Conservation (phyloP, 129 eudicot genomes). For the Helichrysum umbraculigerum region DNA sequence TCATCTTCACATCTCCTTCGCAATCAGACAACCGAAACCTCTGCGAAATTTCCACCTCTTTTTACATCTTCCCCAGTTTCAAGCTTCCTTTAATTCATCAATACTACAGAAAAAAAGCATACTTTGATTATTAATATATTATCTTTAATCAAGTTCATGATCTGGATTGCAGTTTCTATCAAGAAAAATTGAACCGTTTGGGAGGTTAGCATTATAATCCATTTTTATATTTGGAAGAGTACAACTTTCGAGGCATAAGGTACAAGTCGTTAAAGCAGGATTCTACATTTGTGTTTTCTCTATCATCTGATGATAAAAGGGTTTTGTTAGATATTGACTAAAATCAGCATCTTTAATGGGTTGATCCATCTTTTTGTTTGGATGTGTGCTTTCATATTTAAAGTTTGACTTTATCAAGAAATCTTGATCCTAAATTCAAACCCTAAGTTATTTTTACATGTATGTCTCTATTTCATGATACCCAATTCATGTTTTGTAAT, state of each 20-base stretch:
- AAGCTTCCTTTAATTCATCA: slow-evolving; percentile 11
- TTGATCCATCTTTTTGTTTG: background rate
- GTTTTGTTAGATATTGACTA: slow-evolving; percentile 6
- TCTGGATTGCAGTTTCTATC: slow-evolving; percentile 4
- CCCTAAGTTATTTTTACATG: background rate
- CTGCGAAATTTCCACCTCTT: slow-evolving; percentile 23
- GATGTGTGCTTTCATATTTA: background rate
- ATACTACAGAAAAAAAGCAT: background rate
- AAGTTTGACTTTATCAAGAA: slow-evolving; percentile 1
- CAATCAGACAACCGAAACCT: slow-evolving; percentile 15
- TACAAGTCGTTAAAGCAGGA: slow-evolving; percentile 8
- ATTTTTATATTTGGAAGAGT: slow-evolving; percentile 3
- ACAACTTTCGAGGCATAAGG: slow-evolving; percentile 12
- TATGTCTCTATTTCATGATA: slow-evolving; percentile 6
- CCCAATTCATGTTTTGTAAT: slow-evolving; percentile 10
- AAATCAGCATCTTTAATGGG: slow-evolving; percentile 6
- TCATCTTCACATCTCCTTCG: slow-evolving; percentile 14
- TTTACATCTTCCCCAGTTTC: background rate
- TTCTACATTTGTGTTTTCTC: slow-evolving; percentile 1
- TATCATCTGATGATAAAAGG: slow-evolving; percentile 1
- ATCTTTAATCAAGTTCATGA: slow-evolving; percentile 1
- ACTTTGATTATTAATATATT: no score
- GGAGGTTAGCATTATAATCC: background rate
- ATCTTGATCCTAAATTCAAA: background rate
- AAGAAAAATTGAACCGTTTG: slow-evolving; percentile 13